These are phyloP conservation scores for Anisodus tanguticus DNA, from an alignment of 257 asterid species.

Conservation along the genomic window DNA sequence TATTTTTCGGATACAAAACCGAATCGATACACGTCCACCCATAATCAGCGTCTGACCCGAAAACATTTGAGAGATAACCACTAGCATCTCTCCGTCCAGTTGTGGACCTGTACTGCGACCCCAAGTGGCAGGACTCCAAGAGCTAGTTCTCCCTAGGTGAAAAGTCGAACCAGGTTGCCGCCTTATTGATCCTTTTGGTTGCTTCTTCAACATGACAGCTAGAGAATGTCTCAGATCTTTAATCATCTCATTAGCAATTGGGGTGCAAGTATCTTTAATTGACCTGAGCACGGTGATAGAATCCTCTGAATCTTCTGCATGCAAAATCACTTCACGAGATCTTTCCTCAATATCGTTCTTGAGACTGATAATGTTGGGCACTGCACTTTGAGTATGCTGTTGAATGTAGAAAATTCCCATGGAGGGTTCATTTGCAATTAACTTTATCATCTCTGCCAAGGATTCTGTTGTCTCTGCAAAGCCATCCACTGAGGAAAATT, in stretches of 20 bases:
- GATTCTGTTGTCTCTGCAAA: constrained; percentile 76
- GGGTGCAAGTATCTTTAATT: constrained; percentile 79
- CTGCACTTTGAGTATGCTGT: constrained; percentile 73
- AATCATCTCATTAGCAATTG: constrained; percentile 79
- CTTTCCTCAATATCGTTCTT: constrained; percentile 62
- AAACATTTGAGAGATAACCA: constrained; percentile 66
- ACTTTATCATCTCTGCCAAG: constrained; percentile 78
- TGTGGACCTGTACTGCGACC: constrained; percentile 48
- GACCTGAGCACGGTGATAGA: constrained; percentile 66
- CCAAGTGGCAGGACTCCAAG: constrained; percentile 71
- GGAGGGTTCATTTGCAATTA: constrained; percentile 92
- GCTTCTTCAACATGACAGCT: constrained; percentile 58
- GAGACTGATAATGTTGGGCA: constrained; percentile 67
- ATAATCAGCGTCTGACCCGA: constrained; percentile 33
- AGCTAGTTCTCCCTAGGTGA: constrained; percentile 60
- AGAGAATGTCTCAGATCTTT: constrained; percentile 70
- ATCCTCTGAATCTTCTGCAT: constrained; percentile 80
- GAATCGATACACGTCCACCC: no score
- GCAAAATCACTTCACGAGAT: constrained; percentile 68
- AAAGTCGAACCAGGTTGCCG: constrained; percentile 49
- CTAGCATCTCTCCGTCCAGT: constrained; percentile 45
- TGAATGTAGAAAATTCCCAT: constrained; percentile 90
- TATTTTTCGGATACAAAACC: no score
- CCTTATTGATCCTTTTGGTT: constrained; percentile 60
- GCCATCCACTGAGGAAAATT: constrained; percentile 75